Evolutionary conservation across 495 filamentous ascomycete genomes (phyloP), one percentile per base, ranked within the genome.

Genomic region (Neurospora hispaniola): DNA sequence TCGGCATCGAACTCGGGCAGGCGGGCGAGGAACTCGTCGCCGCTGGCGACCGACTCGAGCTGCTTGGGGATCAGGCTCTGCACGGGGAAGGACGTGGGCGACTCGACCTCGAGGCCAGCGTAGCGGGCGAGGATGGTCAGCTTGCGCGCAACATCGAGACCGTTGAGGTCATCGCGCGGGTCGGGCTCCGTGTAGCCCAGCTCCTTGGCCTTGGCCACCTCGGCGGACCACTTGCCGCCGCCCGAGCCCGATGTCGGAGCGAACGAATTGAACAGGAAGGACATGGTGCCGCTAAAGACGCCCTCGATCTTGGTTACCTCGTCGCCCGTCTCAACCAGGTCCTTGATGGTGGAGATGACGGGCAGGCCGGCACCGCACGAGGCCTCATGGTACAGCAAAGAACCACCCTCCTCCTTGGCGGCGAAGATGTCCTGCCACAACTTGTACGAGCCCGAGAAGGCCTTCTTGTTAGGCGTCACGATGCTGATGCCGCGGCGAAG

Each of bases 381-480:
- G 44, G 91, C 92, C 84, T 99, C 96, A 79, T 98, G 96, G 86
- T 93, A 97, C 35, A 97, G 85, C 72, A 91, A 90, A 11, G 93
- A 93, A 40, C 89, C 90, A 0, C 85, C 87, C 71, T 84, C 75
- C 69, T 85, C 83, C 70, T 89, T 90, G 0, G 90, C 85, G 20
- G 84, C 78, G 79, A 95, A 93, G 77, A 98, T 97, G 68, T 89
- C 87, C 74, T 92, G 85, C 93, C 94, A 99, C 68, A 97, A 84
- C 71, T 87, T 82, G 71, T 92, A 86, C 42, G 86, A 88, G 42
- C 89, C 87, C 4, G 92, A 95, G 82, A 99, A 98, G 5, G 91
- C 95, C 82, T 98, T 98, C 85, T 99, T 99, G 86, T 97, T 99
- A 16, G 96, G 94, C 0, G 96, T 98, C 42, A 97, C 94, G 79